Evolutionary conservation across 1,284 basidiomycete genomes (phyloP), one percentile per base, ranked within the genome.

Genomic region (Heterobasidion parviporum): DNA sequence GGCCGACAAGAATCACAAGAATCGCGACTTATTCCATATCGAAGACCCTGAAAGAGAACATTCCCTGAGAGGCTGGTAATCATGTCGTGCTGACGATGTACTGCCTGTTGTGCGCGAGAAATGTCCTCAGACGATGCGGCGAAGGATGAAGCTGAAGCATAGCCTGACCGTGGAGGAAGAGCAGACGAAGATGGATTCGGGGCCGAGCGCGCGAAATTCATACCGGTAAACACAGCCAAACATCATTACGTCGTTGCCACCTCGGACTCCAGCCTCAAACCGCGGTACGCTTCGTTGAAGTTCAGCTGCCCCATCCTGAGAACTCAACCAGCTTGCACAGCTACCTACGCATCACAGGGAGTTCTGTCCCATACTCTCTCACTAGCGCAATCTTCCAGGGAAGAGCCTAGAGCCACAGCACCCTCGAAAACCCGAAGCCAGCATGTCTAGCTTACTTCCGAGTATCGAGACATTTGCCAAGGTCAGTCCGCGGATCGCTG

Each of bases 401-500:
- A 41, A 41, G n/a, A 41, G 38, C 4, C 38, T 4, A 41, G 7
- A 41, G 38, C 4, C n/a, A 12, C 4, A 41, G 38, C 38, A n/a
- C n/a, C 12, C n/a, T 41, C 38, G 38, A 12, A 41, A 41, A 41
- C 38, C n/a, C 38, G n/a, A 41, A 41, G 12, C 4, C 38, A 41
- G 16, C 32, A 62, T 62, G 61, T 61, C 57, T 14, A 57, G 57
- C 53, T 52, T 60, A 8, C 49, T 63, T 41, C 62, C 62, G 35
- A 59, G 56, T 46, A 43, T 63, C 44, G 62, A 63, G 54, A 57
- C 58, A 41, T 63, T 63, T 50, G 62, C 62, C 43, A 63, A 63
- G 62, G 62, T 56, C 46, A 18, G 55, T 56, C 3, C 46, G 52
- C 26, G 26, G 26, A 26, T 26, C 26, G 26, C 6, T 26, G 15